Conservation (phyloP, 331 rosid species). For the Telfairia occidentalis region DNA sequence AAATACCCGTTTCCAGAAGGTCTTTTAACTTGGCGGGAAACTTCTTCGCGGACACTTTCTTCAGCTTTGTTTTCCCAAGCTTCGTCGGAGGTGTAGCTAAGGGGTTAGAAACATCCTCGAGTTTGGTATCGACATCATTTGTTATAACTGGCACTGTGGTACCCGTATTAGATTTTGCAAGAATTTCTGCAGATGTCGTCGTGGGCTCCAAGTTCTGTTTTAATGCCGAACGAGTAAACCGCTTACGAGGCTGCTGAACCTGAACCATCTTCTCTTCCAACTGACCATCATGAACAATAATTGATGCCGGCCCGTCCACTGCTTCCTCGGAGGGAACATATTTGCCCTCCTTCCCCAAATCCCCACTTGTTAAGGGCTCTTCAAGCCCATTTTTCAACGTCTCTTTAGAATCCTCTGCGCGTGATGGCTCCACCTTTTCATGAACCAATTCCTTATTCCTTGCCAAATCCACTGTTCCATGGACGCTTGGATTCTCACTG, state of each 20-base stretch:
- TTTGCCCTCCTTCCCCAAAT: constrained; percentile 9
- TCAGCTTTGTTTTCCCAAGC: constrained; percentile 13
- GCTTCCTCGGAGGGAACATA: constrained; percentile 11
- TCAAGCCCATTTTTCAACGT: not conserved
- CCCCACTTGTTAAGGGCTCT: constrained; percentile 1
- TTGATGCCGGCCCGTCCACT: not conserved
- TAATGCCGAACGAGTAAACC: constrained; percentile 66
- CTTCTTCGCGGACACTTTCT: constrained; percentile 27
- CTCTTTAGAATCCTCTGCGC: not conserved
- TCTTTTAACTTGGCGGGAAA: constrained; percentile 63
- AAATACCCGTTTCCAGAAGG: constrained; percentile 62
- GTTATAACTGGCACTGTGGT: constrained; percentile 6
- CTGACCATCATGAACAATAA: not conserved
- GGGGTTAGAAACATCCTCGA: constrained; percentile 8
- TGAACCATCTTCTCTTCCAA: not conserved
- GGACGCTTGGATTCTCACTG: constrained; percentile 18
- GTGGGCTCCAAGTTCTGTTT: constrained; percentile 30
- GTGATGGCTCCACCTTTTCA: not conserved
- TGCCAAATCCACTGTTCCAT: not conserved
- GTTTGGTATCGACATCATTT: constrained; percentile 3
- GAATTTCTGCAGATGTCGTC: not conserved
- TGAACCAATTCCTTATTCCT: constrained; percentile 10
- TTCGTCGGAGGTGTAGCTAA: constrained; percentile 13
- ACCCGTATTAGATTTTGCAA: not conserved
- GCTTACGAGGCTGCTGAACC: constrained; percentile 29